phyloP scores from a whole-genome alignment of 352 stramenopile species.

The Globisporangium yorkense region DNA sequence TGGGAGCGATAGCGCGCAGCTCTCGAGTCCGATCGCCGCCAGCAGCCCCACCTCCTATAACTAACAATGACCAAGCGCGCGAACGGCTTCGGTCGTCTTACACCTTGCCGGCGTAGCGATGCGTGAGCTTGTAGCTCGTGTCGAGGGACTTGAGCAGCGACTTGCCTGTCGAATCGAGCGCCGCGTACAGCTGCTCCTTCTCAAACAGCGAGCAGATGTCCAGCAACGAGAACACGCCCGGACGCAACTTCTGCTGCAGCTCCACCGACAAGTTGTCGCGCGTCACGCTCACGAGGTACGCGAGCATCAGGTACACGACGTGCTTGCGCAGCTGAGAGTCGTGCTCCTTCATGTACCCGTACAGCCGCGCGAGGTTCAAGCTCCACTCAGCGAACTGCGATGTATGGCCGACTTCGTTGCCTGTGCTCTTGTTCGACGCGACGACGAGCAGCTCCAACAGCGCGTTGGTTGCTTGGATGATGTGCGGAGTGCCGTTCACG shows the following conservation, averaged over 20 bases:
- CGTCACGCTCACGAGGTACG: constrained; percentile 57
- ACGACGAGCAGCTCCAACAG: constrained; percentile 60
- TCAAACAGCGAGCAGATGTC: constrained; percentile 83
- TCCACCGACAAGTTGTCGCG: constrained; percentile 47
- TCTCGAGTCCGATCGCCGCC: neutral
- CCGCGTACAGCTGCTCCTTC: constrained; percentile 81
- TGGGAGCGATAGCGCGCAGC: constrained; percentile 28
- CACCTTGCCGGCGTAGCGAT: constrained; percentile 84
- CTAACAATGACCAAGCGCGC: neutral
- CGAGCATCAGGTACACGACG: constrained; percentile 76
- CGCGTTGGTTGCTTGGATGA: constrained; percentile 61
- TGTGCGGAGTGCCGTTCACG: constrained; percentile 53
- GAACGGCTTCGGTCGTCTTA: constrained; percentile 20
- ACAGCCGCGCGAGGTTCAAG: constrained; percentile 81
- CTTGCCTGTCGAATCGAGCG: constrained; percentile 77
- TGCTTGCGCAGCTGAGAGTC: constrained; percentile 75
- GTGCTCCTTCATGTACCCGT: constrained; percentile 85
- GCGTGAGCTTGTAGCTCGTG: constrained; percentile 80
- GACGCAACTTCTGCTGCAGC: constrained; percentile 64
- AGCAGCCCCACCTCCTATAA: neutral
- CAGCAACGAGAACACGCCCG: constrained; percentile 70
- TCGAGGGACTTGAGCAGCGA: constrained; percentile 83
- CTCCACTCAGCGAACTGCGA: constrained; percentile 47
- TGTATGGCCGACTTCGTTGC: neutral
- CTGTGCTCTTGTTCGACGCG: constrained; percentile 3